phyloP scores from a whole-genome alignment of 768 basidiomycete species.

The Kwoniella dendrophila region DNA sequence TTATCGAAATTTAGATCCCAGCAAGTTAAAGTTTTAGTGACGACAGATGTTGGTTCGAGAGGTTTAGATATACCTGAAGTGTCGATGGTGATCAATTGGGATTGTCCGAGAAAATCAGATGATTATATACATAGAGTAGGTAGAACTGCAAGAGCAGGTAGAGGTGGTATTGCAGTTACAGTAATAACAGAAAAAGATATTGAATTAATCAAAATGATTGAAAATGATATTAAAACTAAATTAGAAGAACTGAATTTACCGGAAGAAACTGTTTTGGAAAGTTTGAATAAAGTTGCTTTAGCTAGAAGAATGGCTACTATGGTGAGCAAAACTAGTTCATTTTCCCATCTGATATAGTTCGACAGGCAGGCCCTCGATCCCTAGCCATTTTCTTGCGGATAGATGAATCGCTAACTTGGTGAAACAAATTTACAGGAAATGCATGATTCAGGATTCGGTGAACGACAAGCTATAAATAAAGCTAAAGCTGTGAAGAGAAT shows the following conservation, averaged over 20 bases:
- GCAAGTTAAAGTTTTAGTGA: constrained; percentile 85
- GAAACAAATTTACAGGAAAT: constrained; percentile 60
- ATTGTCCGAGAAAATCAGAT: constrained; percentile 77
- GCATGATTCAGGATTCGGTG: constrained; percentile 85
- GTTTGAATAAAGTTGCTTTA: constrained; percentile 83
- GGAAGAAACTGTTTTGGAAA: constrained; percentile 79
- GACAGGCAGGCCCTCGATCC: not conserved
- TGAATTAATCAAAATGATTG: constrained; percentile 76
- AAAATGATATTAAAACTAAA: constrained; percentile 83
- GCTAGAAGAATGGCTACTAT: constrained; percentile 92
- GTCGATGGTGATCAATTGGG: constrained; percentile 96
- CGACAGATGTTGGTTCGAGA: constrained; percentile 92
- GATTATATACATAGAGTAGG: constrained; percentile 97
- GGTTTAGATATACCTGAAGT: constrained; percentile 96
- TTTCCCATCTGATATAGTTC: not conserved
- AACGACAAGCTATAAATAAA: constrained; percentile 78
- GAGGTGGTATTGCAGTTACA: constrained; percentile 85
- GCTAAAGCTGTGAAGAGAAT: constrained; percentile 61
- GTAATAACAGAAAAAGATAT: constrained; percentile 95
- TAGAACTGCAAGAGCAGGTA: constrained; percentile 85
- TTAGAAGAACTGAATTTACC: constrained; percentile 73
- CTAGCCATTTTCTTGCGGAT: not conserved
- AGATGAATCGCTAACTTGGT: no score
- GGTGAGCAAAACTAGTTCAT: constrained; percentile 61
- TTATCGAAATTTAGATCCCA: constrained; percentile 82